Evolutionary conservation across 2,329 filamentous ascomycete genomes (phyloP).

Genomic region (Hypomyces perniciosus): DNA sequence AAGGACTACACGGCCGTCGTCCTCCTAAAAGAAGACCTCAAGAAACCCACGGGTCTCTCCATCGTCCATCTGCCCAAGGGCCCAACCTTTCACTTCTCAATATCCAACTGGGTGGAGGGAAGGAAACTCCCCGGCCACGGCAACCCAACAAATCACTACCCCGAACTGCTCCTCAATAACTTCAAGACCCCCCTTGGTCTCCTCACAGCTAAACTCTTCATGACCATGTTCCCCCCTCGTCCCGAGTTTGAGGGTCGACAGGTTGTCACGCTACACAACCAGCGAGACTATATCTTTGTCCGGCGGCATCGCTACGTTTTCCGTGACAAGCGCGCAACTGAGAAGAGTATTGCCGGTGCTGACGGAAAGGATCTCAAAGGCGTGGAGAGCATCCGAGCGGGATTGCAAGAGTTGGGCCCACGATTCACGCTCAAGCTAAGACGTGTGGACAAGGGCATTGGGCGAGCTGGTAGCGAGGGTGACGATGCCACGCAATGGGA

Average conservation of each 20-base stretch:
- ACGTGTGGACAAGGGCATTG: conserved; percentile 84
- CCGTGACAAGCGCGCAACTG: conserved; percentile 76
- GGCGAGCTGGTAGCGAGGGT: conserved; percentile 60
- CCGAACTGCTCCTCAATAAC: conserved; percentile 86
- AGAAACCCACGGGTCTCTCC: conserved; percentile 74
- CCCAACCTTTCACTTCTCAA: conserved; percentile 87
- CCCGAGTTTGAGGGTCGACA: conserved; percentile 83
- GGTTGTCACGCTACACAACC: conserved; percentile 88
- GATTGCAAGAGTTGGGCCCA: conserved; percentile 84
- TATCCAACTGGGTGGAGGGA: conserved; percentile 86
- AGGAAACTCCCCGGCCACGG: conserved; percentile 83
- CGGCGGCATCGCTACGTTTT: conserved; percentile 88
- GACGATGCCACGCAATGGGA: conserved; percentile 82
- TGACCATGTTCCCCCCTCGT: conserved; percentile 54
- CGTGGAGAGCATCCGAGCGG: conserved; percentile 77
- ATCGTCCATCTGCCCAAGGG: conserved; percentile 78
- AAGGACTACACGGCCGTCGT: conserved; percentile 78
- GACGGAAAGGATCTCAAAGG: conserved; percentile 82
- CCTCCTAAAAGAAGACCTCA: conserved; percentile 83
- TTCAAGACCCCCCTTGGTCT: conserved; percentile 91
- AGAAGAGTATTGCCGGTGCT: conserved; percentile 76
- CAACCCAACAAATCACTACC: conserved; percentile 82
- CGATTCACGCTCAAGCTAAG: conserved; percentile 72
- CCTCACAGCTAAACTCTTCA: conserved; percentile 77
- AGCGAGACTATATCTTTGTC: conserved; percentile 94